Percentiles rank a stretch among this genome's conserved stretches.
Conservation (phyloP, 805 yeast genomes). For the Saccharomycopsis capsularis region DNA sequence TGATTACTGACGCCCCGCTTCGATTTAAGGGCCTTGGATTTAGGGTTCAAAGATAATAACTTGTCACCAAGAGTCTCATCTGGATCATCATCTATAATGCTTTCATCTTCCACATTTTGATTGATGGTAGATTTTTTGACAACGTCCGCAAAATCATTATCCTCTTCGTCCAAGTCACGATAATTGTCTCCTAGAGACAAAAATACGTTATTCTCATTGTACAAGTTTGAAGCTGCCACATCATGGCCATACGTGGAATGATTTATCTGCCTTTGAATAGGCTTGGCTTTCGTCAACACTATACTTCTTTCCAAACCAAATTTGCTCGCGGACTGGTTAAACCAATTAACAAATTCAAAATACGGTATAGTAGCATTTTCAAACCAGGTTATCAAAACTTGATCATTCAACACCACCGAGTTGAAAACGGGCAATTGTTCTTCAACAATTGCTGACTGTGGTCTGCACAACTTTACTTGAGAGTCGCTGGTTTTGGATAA, state of each 20-base stretch:
- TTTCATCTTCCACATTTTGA: slow-evolving; percentile 33
- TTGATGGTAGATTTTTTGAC: slow-evolving; percentile 22
- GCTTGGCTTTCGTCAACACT: slow-evolving; percentile 6
- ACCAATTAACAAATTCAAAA: slow-evolving; percentile 51
- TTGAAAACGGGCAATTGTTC: slow-evolving; percentile 27
- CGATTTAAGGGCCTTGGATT: slow-evolving; percentile 22
- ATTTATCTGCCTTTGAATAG: slow-evolving; percentile 2
- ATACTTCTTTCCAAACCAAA: slow-evolving; percentile 8
- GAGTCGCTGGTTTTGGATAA: slow-evolving; percentile 47
- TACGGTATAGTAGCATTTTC: slow-evolving; percentile 52
- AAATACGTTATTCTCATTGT: slow-evolving; percentile 47
- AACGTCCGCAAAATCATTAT: slow-evolving; percentile 29
- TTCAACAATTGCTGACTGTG: slow-evolving; percentile 28
- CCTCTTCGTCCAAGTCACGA: slow-evolving; percentile 44
- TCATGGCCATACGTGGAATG: slow-evolving; percentile 32
- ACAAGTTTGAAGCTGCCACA: slow-evolving; percentile 45
- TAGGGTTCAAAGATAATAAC: slow-evolving; percentile 28
- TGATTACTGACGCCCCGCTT: slow-evolving; percentile 9
- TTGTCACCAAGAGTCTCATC: slow-evolving; percentile 52
- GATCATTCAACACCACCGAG: slow-evolving; percentile 29
- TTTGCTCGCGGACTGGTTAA: slow-evolving; percentile 31
- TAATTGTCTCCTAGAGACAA: slow-evolving; percentile 55
- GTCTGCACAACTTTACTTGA: slow-evolving; percentile 41
- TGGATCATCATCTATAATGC: slow-evolving; percentile 32
- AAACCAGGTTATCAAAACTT: slow-evolving; percentile 48